phyloP scores from a whole-genome alignment of 129 eudicot genomes.

The Daucus carota region DNA sequence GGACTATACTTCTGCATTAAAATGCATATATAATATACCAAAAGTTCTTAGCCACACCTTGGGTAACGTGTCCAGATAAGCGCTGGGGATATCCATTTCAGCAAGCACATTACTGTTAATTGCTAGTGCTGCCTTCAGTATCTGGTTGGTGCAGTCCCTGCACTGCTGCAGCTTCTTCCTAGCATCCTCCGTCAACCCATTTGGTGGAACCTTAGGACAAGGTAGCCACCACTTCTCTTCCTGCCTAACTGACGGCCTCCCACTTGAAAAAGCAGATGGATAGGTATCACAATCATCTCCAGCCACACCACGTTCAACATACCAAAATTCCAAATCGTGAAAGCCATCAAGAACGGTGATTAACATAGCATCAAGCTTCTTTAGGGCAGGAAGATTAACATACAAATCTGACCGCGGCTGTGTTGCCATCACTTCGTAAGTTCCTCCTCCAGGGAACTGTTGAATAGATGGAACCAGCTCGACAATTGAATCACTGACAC shows the following conservation, averaged over 20 bases:
- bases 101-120: conserved; percentile 78
- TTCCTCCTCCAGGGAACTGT: conserved; percentile 73
- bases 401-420: conserved; percentile 73
- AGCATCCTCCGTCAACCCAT: conserved; percentile 73
- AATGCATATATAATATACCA: not conserved
- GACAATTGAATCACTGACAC: conserved; percentile 78
- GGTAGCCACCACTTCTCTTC: conserved; percentile 99
- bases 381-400: conserved; percentile 82
- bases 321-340: conserved; percentile 61
- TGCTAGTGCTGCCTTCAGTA: conserved; percentile 87
- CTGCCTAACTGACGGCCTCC: conserved; percentile 84
- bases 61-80: conserved; percentile 74
- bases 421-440: conserved; percentile 86
- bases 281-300: conserved; percentile 44
- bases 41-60: conserved; percentile 38
- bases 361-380: conserved; percentile 83
- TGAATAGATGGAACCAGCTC: conserved; percentile 82
- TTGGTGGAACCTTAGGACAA: conserved; percentile 74
- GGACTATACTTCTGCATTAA: not conserved
- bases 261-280: conserved; percentile 28
- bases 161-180: conserved; percentile 82
- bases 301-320: conserved; percentile 66
- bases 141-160: conserved; percentile 92
- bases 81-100: conserved; percentile 87
- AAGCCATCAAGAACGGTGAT: conserved; percentile 77